Evolutionary conservation across 139 green algal species (phyloP).

Genomic region (Volvox reticuliferus): DNA sequence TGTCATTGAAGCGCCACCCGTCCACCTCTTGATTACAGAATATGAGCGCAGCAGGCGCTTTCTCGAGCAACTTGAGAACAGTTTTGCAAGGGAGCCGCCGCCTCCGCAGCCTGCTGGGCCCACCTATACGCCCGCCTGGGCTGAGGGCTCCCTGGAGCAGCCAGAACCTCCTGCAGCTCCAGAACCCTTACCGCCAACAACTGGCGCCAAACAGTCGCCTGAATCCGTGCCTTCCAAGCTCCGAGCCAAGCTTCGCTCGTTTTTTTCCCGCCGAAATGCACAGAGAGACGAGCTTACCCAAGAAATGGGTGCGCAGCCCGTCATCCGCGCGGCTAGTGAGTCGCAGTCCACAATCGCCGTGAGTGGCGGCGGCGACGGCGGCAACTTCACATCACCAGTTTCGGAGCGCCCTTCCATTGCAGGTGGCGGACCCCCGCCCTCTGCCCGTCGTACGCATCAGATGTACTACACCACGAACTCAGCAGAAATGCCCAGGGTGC

Average conservation of each 20-base stretch:
- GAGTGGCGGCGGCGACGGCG: too few species aligned
- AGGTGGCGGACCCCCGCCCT: background rate
- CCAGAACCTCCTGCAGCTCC: background rate
- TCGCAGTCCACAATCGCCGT: background rate
- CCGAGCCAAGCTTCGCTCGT: background rate
- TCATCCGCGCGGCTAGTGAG: background rate
- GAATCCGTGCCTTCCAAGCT: background rate
- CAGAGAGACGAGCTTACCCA: too few species aligned
- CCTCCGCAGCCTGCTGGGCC: background rate
- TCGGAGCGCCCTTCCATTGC: background rate
- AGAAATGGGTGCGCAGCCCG: background rate
- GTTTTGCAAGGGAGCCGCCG: background rate
- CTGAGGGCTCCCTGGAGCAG: background rate
- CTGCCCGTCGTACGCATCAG: background rate
- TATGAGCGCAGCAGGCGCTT: conserved; percentile 21
- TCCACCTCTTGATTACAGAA: background rate
- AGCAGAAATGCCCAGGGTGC: background rate
- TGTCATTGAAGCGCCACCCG: background rate
- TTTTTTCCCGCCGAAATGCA: background rate
- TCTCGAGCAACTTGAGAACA: background rate
- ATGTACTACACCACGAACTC: background rate
- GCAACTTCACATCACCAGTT: background rate
- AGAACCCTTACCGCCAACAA: background rate
- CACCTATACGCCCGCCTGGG: background rate
- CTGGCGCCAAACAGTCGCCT: background rate